Evolutionary conservation across 2,329 filamentous ascomycete genomes (phyloP), one percentile per base, ranked within the genome.

Genomic region (Ophiocordyceps robertsii): DNA sequence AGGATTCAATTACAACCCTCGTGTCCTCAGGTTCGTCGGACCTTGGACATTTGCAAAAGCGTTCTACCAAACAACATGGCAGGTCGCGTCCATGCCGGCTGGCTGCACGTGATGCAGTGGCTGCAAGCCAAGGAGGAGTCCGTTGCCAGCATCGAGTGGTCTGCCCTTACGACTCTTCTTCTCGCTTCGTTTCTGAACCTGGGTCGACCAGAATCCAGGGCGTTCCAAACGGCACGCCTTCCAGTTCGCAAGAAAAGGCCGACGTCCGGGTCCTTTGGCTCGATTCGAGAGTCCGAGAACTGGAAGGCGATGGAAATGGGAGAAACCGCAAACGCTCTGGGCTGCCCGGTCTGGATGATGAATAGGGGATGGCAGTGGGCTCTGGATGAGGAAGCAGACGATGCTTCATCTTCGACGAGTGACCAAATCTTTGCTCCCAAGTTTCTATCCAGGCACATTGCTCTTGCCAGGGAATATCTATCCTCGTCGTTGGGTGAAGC

Each of bases 51-150:
- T 14, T 82, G 81, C 53, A 73, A 73, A 44, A 78, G 80, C 48
- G 70, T 83, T 30, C 57, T 88, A 27, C 75, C 76, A 7, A 65
- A 75, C 17, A 66, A 69, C 1, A 67, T 73, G 35, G 75, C 63
- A 46, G 80, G 67, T 63, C 83, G 67, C 24, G 62, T 87, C 10
- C 63, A 84, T 44, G 70, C 79, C 10, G 77, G 73, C 2, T 89
- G 84, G 82, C 84, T 83, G 73, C 80, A 85, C 54, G 70, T 76
- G 17, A 73, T 83, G 61, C 75, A 77, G 47, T 90, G 84, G 84
- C 65, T 85, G 35, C 63, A 65, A 29, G 54, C 61, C 11, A 69
- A 70, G 43, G 64, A 69, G 4, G 61, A 69, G 4, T 55, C 64
- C 8, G 56, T 68, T 13, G 59, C 61, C 4, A 70, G 82, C 47